Evolutionary conservation across 495 filamentous ascomycete genomes (phyloP), one percentile per base, ranked within the genome.

Genomic region (Penicillium turbatum): DNA sequence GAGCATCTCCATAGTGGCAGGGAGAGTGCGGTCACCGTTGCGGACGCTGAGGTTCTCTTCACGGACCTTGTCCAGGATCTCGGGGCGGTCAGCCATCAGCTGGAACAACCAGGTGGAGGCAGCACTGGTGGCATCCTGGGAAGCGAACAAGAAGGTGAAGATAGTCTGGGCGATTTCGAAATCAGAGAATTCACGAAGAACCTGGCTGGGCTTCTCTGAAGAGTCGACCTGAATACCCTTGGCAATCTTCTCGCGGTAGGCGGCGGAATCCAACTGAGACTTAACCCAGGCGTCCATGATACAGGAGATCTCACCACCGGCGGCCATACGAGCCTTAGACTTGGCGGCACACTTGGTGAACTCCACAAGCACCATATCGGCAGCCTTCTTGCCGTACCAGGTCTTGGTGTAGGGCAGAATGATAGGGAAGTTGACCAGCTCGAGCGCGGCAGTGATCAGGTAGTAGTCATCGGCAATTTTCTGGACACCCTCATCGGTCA

Each of bases 381-480:
- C 85, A 15, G 92, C 90, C 73, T 90, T 93, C 81, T 97, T 95
- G 56, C 93, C 93, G 67, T 96, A 96, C 90, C 91, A 98, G 8
- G 90, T 88, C 79, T 88, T 92, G 60, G 93, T 96, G 79, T 82
- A 98, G 40, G 93, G 93, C 46, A 98, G 73, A 70, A 97, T 97
- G 74, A 98, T 87, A 32, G 93, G 93, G 80, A 98, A 97, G 76
- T 97, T 97, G 72, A 98, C 93, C 35, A 98, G 81, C 67, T 98
- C 93, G 53, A 98, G 82, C 7, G 93, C 93, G 40, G 88, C 95
- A 13, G 93, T 98, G 64, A 97, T 95, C 60, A 89, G 80, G 71
- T 95, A 98, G 72, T 93, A 98, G 70, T 98, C 92, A 66, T 97
- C 89, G 53, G 92, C 87, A 57, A 98, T 92, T 78, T 92, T 93